These are phyloP conservation scores for Tylopilus plumbeoviolaceoides DNA, from an alignment of 768 basidiomycete genomes.

Conservation along the genomic window DNA sequence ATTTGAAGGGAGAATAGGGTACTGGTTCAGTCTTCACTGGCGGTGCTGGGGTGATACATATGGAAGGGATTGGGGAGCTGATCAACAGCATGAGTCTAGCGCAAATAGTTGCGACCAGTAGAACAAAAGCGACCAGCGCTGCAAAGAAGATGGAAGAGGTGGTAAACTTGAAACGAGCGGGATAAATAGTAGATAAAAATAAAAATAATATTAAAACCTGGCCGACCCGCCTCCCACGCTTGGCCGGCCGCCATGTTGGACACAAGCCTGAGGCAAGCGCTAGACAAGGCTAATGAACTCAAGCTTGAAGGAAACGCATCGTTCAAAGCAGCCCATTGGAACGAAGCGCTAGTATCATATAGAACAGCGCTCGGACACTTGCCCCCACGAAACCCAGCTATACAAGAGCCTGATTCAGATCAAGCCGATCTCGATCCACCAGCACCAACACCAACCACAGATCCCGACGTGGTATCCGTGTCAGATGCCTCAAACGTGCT, in stretches of 20 bases:
- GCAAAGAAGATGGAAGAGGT: conserved; percentile 3
- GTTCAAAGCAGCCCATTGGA: conserved; percentile 65
- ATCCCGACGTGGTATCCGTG: neutral
- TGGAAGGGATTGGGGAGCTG: conserved; percentile 52
- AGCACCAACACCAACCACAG: conserved; percentile 13
- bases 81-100: conserved; percentile 39
- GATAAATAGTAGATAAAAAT: too few relatives aligned
- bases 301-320: conserved; percentile 74
- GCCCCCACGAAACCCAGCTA: conserved; percentile 42
- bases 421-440: conserved; percentile 19
- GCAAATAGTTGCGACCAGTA: neutral
- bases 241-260: neutral
- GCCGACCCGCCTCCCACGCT: neutral
- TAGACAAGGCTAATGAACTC: conserved; percentile 53
- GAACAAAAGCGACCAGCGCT: conserved; percentile 53
- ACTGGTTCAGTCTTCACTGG: conserved; percentile 48
- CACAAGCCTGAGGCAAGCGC: conserved; percentile 33
- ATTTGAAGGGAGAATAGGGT: conserved; percentile 61
- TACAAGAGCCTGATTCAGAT: conserved; percentile 11
- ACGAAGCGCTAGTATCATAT: conserved; percentile 69
- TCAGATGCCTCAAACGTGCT: conserved; percentile 29
- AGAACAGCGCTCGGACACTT: conserved; percentile 61
- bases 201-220: too few relatives aligned
- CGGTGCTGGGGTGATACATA: conserved; percentile 66
- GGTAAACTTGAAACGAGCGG: neutral